Evolutionary conservation across 1,139 yeast genomes (phyloP), one percentile per base, ranked within the genome.

Genomic region (Sugiyamaella novakii): DNA sequence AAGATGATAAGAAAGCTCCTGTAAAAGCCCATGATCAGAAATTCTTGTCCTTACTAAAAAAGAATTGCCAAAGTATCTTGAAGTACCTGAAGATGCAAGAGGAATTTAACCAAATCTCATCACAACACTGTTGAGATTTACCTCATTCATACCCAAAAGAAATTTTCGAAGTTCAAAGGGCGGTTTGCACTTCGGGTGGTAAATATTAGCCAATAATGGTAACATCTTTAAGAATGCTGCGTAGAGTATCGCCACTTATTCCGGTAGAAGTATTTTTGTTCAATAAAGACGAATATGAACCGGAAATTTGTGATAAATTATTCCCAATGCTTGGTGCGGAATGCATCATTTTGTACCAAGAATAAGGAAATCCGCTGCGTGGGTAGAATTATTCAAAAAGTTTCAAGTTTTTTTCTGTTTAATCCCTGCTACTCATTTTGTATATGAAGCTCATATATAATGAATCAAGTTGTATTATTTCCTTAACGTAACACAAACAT

Each of bases 221-320:
- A 43, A 69, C 84, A 22, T 80, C 92, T 1, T 76, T 87, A 53
- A 78, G 79, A 61, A 76, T 84, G 46, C 67, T 87, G 43, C 71
- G 95, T 55, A 75, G 80, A 14, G 67, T 77, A 18, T 88, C 89
- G 0, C 78, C 83, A 6, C 69, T 73, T 29, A 66, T 85, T 35
- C 96, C 96, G 0, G 81, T 87, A 14, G 96, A 87, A 68, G 81
- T 87, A 4, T 73, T 86, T 54, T 80, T 87, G 50, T 92, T 92
- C 7, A 77, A 80, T 28, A 66, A 75, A 38, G 81, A 79, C 12
- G 94, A 85, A 61, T 86, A 80, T 62, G 95, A 87, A 62, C 64
- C 76, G 7, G 82, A 81, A 40, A 69, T 84, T 24, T 87, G 96
- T 66, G 76, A 79, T 2, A 67, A 73, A 24, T 73, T 84, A 2